Percentiles rank a stretch among this genome's conserved stretches.
These are phyloP conservation scores for Fusarium decemcellulare DNA, from an alignment of 2,329 filamentous ascomycete species.

Conservation along the genomic window DNA sequence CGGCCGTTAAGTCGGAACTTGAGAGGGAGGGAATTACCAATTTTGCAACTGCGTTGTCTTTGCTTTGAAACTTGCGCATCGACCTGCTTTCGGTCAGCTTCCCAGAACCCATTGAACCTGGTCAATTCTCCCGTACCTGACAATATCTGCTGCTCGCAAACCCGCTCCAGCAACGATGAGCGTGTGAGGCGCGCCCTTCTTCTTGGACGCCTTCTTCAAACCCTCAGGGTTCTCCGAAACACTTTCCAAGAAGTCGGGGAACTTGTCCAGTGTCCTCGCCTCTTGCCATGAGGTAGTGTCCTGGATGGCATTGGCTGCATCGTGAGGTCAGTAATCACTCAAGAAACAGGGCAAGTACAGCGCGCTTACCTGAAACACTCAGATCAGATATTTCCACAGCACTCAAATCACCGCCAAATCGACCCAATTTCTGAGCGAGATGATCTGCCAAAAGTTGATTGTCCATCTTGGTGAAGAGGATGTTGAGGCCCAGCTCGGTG, in stretches of 20 bases:
- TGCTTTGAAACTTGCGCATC: slow-evolving; percentile 83
- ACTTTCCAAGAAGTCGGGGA: slow-evolving; percentile 84
- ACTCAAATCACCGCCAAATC: slow-evolving; percentile 86
- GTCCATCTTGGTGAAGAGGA: slow-evolving; percentile 86
- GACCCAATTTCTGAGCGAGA: slow-evolving; percentile 81
- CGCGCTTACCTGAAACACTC: slow-evolving; percentile 78
- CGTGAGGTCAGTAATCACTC: slow-evolving; percentile 3
- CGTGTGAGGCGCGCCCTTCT: slow-evolving; percentile 85
- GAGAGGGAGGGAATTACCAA: slow-evolving; percentile 62
- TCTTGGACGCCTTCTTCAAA: slow-evolving; percentile 75
- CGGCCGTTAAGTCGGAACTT: neutral
- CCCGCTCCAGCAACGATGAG: slow-evolving; percentile 90
- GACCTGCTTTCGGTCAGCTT: slow-evolving; percentile 62
- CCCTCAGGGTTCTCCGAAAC: slow-evolving; percentile 70
- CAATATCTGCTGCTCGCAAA: slow-evolving; percentile 87
- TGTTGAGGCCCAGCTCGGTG: slow-evolving; percentile 82
- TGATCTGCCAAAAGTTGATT: slow-evolving; percentile 87
- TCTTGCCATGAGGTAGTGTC: slow-evolving; percentile 85
- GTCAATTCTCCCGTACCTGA: slow-evolving; percentile 65
- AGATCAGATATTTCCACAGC: slow-evolving; percentile 87
- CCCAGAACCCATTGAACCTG: neutral
- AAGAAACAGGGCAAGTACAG: neutral
- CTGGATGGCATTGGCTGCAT: slow-evolving; percentile 77
- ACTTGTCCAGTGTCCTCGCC: slow-evolving; percentile 76
- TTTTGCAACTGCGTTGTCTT: slow-evolving; percentile 86